phyloP scores from a whole-genome alignment of 148 eudicot species.

The Gaultheria prostrata region DNA sequence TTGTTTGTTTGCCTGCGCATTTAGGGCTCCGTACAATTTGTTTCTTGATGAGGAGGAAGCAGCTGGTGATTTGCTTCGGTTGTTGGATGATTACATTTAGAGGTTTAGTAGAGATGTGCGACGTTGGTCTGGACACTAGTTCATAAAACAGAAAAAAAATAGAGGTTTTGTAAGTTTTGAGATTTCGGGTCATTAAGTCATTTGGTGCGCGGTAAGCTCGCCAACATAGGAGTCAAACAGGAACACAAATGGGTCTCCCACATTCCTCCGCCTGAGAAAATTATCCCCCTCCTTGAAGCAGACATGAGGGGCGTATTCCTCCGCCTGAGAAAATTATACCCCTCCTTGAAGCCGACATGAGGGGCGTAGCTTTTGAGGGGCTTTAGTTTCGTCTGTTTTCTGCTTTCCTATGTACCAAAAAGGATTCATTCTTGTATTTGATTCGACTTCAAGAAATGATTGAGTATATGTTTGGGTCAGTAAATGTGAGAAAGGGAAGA shows the following conservation, averaged over 20 bases:
- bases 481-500: not conserved
- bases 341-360: too few relatives aligned
- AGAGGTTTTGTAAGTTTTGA: too few relatives aligned
- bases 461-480: not conserved
- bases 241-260: too few relatives aligned
- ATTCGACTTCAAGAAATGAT: not conserved
- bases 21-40: slow-evolving; percentile 41
- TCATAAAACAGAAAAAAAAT: too few relatives aligned
- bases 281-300: too few relatives aligned
- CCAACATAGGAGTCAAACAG: too few relatives aligned
- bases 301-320: too few relatives aligned
- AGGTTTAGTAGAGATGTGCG: not conserved
- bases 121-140: not conserved
- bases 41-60: slow-evolving; percentile 40
- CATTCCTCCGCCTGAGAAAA: too few relatives aligned
- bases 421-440: not conserved
- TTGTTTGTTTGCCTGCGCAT: slow-evolving; percentile 36
- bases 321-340: too few relatives aligned
- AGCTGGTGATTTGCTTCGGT: slow-evolving; percentile 31
- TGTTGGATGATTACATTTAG: not conserved
- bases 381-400: too few relatives aligned
- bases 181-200: not conserved
- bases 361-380: too few relatives aligned
- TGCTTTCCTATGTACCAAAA: too few relatives aligned
- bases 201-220: not conserved